Evolutionary conservation across 495 filamentous ascomycete species (phyloP).

Genomic region (Penicillium canescens): DNA sequence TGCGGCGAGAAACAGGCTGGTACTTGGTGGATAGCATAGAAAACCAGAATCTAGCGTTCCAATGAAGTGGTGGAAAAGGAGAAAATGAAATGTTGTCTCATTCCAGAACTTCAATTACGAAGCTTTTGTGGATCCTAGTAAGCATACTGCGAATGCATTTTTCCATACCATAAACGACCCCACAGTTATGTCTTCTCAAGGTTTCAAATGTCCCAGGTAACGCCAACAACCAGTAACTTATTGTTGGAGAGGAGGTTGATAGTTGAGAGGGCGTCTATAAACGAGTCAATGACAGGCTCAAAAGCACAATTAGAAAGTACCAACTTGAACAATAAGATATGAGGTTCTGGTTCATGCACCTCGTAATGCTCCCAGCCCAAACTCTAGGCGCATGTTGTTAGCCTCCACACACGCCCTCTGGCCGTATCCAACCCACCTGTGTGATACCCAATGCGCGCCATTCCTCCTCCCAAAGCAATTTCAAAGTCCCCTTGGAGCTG

Average conservation of each 20-base stretch:
- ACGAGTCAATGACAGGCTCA: conserved; percentile 9
- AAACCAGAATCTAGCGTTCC: conserved; percentile 8
- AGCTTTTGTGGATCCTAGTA: conserved; percentile 28
- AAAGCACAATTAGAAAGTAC: conserved; percentile 24
- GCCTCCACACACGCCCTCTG: background rate
- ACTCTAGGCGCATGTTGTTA: conserved; percentile 60
- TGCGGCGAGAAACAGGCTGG: conserved; percentile 6
- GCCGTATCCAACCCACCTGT: conserved; percentile 58
- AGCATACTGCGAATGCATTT: conserved; percentile 24
- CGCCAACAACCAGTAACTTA: conserved; percentile 21
- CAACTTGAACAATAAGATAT: conserved; percentile 98
- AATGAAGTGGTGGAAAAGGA: conserved; percentile 7
- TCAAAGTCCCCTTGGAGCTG: conserved; percentile 83
- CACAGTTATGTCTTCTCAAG: conserved; percentile 4
- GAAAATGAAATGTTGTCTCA: conserved; percentile 35
- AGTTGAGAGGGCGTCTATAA: conserved; percentile 79
- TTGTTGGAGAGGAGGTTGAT: conserved; percentile 65
- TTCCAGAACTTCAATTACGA: conserved; percentile 32
- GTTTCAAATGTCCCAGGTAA: conserved; percentile 8
- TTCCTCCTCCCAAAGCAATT: conserved; percentile 96
- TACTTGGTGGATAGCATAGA: conserved; percentile 6
- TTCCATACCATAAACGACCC: conserved; percentile 19
- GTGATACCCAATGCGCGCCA: conserved; percentile 97
- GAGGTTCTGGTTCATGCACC: conserved; percentile 96
- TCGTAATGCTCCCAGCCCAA: conserved; percentile 99